A percentile compares a stretch with the other conserved stretches of the same genome.
Evolutionary conservation across 495 filamentous ascomycete genomes (phyloP).

Genomic region (Penicillium verhagenii): DNA sequence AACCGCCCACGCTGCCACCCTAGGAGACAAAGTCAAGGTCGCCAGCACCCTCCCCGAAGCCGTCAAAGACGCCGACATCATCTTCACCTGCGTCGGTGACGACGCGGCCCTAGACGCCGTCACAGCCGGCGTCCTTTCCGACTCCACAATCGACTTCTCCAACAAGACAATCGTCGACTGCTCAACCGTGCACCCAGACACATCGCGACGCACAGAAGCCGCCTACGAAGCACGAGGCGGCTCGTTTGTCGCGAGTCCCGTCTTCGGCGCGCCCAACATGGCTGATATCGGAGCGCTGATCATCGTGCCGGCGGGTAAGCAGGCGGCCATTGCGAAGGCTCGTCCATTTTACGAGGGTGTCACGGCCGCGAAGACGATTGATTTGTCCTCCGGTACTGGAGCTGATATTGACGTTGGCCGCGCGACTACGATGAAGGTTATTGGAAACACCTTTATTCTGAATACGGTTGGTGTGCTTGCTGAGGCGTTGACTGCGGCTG

Average conservation of each 20-base stretch:
- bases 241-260: constrained; percentile 73
- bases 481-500: constrained; percentile 74
- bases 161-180: constrained; percentile 66
- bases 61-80: constrained; percentile 66
- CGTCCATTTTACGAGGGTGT: constrained; percentile 78
- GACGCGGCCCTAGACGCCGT: constrained; percentile 67
- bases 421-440: constrained; percentile 63
- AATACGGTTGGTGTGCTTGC: constrained; percentile 77
- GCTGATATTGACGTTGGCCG: constrained; percentile 32
- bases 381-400: constrained; percentile 32
- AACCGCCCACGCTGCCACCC: constrained; percentile 50
- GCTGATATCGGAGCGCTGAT: constrained; percentile 74
- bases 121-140: constrained; percentile 43
- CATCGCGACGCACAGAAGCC: constrained; percentile 61
- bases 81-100: constrained; percentile 82
- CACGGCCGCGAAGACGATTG: constrained; percentile 67
- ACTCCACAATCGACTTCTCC: constrained; percentile 40
- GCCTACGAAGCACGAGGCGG: constrained; percentile 57
- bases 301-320: constrained; percentile 72
- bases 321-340: constrained; percentile 57
- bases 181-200: constrained; percentile 86
- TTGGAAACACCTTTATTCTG: constrained; percentile 85
- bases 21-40: constrained; percentile 59
- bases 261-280: constrained; percentile 81
- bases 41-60: constrained; percentile 62